phyloP scores from a whole-genome alignment of 371 early-diverging fungal species.

The Mucor sp. region DNA sequence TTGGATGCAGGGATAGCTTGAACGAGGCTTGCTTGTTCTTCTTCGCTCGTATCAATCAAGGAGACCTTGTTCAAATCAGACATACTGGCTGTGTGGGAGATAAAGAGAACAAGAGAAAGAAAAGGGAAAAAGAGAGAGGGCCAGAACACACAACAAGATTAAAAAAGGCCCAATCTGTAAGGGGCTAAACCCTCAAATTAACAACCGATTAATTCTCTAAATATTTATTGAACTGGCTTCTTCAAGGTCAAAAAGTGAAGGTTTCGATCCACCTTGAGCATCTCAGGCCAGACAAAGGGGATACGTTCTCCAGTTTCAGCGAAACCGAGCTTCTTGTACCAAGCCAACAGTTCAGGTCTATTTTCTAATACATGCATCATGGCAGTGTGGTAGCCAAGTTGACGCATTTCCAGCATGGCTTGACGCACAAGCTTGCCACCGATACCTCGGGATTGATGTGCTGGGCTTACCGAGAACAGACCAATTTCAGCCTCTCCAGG shows the following conservation, averaged over 20 bases:
- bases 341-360: slow-evolving; percentile 49
- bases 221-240: slow-evolving; percentile 7
- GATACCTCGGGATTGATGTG: slow-evolving; percentile 55
- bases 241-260: slow-evolving; percentile 39
- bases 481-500: slow-evolving; percentile 40
- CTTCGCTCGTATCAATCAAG: slow-evolving; percentile 14
- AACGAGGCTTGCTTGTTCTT: slow-evolving; percentile 13
- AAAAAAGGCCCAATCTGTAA: slow-evolving; percentile 3
- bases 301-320: slow-evolving; percentile 50
- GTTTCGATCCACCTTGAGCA: slow-evolving; percentile 15
- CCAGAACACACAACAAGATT: background rate
- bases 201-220: background rate
- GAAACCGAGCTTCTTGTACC: slow-evolving; percentile 59
- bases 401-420: slow-evolving; percentile 39
- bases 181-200: background rate
- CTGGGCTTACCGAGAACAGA: slow-evolving; percentile 53
- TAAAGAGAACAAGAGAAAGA: background rate
- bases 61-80: slow-evolving; percentile 4
- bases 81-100: background rate
- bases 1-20: background rate
- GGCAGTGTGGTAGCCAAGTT: slow-evolving; percentile 36
- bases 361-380: slow-evolving; percentile 53
- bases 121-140: background rate
- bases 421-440: slow-evolving; percentile 55
- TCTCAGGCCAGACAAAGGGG: slow-evolving; percentile 46